A percentile compares a stretch with the other conserved stretches of the same genome.
Evolutionary conservation across 1,139 yeast species (phyloP).

Genomic region (Debaryomyces subglobosus): DNA sequence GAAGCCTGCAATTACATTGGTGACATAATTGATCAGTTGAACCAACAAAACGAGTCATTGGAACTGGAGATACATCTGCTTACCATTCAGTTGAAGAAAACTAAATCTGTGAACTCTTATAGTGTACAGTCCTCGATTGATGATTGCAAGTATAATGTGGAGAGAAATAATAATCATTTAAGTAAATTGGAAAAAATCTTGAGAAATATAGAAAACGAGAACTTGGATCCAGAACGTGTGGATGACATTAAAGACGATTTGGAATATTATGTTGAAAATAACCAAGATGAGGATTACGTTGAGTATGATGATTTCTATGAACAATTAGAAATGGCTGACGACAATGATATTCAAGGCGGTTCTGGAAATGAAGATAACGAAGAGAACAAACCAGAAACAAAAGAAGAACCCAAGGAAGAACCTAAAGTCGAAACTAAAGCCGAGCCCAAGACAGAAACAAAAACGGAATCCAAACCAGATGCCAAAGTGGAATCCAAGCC

Average conservation of each 20-base stretch:
- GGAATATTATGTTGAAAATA: constrained; percentile 90
- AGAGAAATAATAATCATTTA: constrained; percentile 80
- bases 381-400: constrained; percentile 7
- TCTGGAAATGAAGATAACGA: constrained; percentile 26
- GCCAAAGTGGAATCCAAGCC: constrained; percentile 3
- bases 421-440: constrained; percentile 8
- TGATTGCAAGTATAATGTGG: constrained; percentile 64
- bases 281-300: constrained; percentile 93
- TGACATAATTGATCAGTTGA: constrained; percentile 78
- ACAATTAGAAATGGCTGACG: constrained; percentile 75
- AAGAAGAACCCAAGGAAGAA: constrained; percentile 9
- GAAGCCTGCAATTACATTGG: constrained; percentile 76
- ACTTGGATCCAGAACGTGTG: constrained; percentile 77
- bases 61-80: constrained; percentile 77
- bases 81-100: constrained; percentile 47
- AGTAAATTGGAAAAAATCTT: constrained; percentile 77
- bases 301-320: constrained; percentile 96
- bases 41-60: constrained; percentile 75
- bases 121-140: constrained; percentile 54
- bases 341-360: constrained; percentile 46
- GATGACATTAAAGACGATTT: constrained; percentile 87
- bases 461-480: constrained; percentile 7
- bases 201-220: constrained; percentile 80
- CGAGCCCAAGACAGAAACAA: constrained; percentile 10
- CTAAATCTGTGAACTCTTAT: constrained; percentile 45